Base-by-base conservation (phyloP, 2,329 filamentous ascomycete genomes). In the Hawksworthiomyces lignivorus region DNA sequence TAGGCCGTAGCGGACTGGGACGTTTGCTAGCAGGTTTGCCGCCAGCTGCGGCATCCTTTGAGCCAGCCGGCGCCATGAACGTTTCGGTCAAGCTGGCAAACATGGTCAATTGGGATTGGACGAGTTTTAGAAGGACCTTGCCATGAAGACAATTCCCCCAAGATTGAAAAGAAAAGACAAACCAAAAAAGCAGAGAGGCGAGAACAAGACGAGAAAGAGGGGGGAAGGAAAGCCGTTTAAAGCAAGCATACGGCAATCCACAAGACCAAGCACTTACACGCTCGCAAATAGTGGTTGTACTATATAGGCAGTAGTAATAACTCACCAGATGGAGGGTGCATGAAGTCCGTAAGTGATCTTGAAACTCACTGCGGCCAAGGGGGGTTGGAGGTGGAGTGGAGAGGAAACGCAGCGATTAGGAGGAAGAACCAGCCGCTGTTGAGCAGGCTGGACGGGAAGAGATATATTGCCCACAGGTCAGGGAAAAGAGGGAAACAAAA, bases 41-140 rank as follows among this genome's bases (percentile, higher is more conserved):
- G 22, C 22, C 40, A 37, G 50, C 47, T 2, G 39, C 44, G 21
- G 54, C 41, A 39, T 51, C 47, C 33, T 50, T 50, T 18, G 52
- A 39, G 43, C 48, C 35, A 40, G 51, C 48, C 31, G 55, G 54
- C 20, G 55, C 51, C 56, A 58, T 56, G 44, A 50, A 49, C 46
- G 49, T 56, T 36, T 49, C 46, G 43, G 50, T 57, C 46, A 54
- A 47, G 41, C 55, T 60, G 45, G 50, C 48, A 12, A 54, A 46
- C 56, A 59, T 58, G 19, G 45, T 53, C 31, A 51, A 49, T 52
- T 7, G 34, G 5, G 19, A 17, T 12, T 34, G 30, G 33, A 14
- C 35, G 31, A 36, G n/a, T 20, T 26, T 17, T 11, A 15, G n/a
- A n/a, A n/a, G n/a, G n/a, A n/a, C n/a, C n/a, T n/a, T n/a, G n/a